phyloP scores from a whole-genome alignment of 768 basidiomycete species.

The Collybiopsis confluens region DNA sequence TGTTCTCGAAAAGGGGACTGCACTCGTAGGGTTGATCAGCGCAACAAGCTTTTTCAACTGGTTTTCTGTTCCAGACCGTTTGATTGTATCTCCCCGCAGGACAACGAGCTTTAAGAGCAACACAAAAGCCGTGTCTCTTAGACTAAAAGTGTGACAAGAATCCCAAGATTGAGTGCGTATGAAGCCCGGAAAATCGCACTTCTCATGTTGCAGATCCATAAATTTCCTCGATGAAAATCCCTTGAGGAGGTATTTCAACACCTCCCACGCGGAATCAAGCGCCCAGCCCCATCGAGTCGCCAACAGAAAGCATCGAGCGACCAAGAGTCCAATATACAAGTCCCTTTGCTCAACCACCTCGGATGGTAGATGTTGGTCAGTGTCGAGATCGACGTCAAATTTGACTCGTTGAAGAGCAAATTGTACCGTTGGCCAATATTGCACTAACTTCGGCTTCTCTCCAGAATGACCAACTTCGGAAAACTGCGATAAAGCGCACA shows the following conservation, averaged over 20 bases:
- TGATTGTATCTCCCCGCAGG: slow-evolving; percentile 44
- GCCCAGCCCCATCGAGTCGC: slow-evolving; percentile 76
- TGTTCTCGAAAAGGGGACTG: slow-evolving; percentile 57
- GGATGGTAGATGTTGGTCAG: slow-evolving; percentile 35
- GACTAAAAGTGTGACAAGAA: slow-evolving; percentile 45
- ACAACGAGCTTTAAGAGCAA: slow-evolving; percentile 79
- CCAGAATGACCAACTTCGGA: slow-evolving; percentile 43
- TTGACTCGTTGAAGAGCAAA: slow-evolving; percentile 26
- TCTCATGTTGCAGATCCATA: slow-evolving; percentile 60
- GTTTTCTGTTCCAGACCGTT: slow-evolving; percentile 24
- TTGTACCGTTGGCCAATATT: not conserved
- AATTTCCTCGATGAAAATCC: slow-evolving; percentile 79
- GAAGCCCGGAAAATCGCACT: slow-evolving; percentile 68
- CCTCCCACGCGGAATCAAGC: slow-evolving; percentile 46
- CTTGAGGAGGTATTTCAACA: slow-evolving; percentile 63
- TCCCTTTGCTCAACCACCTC: slow-evolving; percentile 52
- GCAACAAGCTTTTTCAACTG: slow-evolving; percentile 67
- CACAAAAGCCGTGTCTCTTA: slow-evolving; percentile 69
- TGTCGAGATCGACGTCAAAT: slow-evolving; percentile 48
- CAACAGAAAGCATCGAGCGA: slow-evolving; percentile 71
- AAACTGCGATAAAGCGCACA: slow-evolving; percentile 80
- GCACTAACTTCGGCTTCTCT: slow-evolving; percentile 16
- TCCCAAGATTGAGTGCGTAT: slow-evolving; percentile 51
- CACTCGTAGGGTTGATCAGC: slow-evolving; percentile 65
- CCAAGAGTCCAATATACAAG: slow-evolving; percentile 63